These are phyloP conservation scores for Scleroderma citrinum DNA, from an alignment of 768 basidiomycete genomes.

Conservation along the genomic window DNA sequence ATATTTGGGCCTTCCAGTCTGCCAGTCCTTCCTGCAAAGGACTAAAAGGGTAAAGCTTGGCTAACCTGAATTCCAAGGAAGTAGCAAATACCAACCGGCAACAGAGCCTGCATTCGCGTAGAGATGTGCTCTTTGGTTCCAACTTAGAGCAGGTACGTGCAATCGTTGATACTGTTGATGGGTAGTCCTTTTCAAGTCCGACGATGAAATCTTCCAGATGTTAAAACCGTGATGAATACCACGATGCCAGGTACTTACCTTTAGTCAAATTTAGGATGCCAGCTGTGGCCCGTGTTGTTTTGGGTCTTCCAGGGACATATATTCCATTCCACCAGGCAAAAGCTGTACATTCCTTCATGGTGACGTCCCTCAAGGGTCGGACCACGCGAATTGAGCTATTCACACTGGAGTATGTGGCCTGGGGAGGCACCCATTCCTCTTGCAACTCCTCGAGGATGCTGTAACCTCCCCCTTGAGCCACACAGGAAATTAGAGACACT, in stretches of 20 bases:
- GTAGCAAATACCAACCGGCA: constrained; percentile 41
- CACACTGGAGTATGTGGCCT: constrained; percentile 1
- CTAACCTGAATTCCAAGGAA: not conserved
- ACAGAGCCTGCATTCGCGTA: constrained; percentile 54
- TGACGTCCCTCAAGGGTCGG: constrained; percentile 66
- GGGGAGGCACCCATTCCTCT: constrained; percentile 57
- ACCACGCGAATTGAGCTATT: constrained; percentile 35
- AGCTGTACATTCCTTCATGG: constrained; percentile 72
- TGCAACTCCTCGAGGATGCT: constrained; percentile 59
- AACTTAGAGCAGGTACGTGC: constrained; percentile 76
- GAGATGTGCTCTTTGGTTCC: constrained; percentile 52
- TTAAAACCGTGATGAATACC: not conserved
- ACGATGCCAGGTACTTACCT: constrained; percentile 35
- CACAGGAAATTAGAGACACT: constrained; percentile 63
- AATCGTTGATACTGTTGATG: constrained; percentile 82
- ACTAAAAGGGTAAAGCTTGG: constrained; percentile 29
- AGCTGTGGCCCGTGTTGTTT: constrained; percentile 40
- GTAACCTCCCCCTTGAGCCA: constrained; percentile 75
- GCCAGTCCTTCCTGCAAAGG: constrained; percentile 60
- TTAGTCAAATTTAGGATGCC: constrained; percentile 65
- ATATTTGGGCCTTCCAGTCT: constrained; percentile 70
- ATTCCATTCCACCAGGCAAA: constrained; percentile 73
- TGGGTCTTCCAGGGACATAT: constrained; percentile 45
- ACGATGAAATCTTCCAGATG: constrained; percentile 61
- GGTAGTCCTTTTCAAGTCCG: constrained; percentile 76